phyloP scores from a whole-genome alignment of 805 yeast genomes.

The Lipomyces spencermartinsiae region DNA sequence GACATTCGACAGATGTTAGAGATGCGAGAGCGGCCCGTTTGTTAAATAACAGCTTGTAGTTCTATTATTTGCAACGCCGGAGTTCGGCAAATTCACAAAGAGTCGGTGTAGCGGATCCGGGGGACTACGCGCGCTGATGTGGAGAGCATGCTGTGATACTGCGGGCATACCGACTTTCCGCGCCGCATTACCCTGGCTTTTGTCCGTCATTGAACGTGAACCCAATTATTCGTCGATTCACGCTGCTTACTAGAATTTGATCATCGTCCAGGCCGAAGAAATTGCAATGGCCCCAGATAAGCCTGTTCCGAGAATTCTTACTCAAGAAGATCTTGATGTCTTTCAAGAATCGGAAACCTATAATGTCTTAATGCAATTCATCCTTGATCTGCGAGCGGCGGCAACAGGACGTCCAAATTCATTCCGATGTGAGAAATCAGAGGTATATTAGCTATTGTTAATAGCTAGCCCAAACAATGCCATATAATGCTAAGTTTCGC shows the following conservation, averaged over 20 bases:
- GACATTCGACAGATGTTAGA: conserved; percentile 11
- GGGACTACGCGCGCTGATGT: no score
- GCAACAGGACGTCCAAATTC: conserved; percentile 67
- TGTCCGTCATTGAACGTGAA: no score
- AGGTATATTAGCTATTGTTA: conserved; percentile 8
- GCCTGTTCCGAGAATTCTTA: conserved; percentile 48
- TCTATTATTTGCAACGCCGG: background rate
- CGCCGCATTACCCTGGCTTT: no score
- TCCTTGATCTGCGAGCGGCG: conserved; percentile 63
- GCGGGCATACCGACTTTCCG: no score
- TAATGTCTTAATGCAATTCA: conserved; percentile 58
- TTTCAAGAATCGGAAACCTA: conserved; percentile 65
- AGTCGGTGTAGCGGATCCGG: no score
- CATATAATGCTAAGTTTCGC: background rate
- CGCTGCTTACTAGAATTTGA: background rate
- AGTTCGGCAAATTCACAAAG: background rate
- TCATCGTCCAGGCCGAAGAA: background rate
- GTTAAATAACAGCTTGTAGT: background rate
- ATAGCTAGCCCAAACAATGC: background rate
- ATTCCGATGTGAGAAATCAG: conserved; percentile 52
- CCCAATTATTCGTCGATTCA: no score
- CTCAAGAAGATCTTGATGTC: conserved; percentile 62
- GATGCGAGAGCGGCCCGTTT: background rate
- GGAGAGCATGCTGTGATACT: no score
- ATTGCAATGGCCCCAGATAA: background rate